A percentile compares a stretch with the other conserved stretches of the same genome.
Conservation (phyloP, 805 yeast genomes). For the Candida vaughaniae region DNA sequence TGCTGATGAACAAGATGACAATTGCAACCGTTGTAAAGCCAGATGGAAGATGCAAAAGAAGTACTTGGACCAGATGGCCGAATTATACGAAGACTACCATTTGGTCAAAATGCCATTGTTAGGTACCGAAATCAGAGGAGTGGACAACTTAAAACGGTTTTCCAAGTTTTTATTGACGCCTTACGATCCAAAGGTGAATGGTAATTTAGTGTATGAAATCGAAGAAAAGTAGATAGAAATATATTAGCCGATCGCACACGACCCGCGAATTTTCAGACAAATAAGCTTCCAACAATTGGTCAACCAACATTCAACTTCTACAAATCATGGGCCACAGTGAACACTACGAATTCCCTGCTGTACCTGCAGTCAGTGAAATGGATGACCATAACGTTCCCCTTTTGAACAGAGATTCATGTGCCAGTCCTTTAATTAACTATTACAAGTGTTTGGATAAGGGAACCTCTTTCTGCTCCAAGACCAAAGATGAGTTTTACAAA, state of each 20-base stretch:
- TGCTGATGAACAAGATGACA: slow-evolving; percentile 72
- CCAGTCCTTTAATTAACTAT: slow-evolving; percentile 41
- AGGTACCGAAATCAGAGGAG: slow-evolving; percentile 93
- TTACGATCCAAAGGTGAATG: slow-evolving; percentile 66
- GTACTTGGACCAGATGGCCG: slow-evolving; percentile 92
- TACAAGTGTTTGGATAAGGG: slow-evolving; percentile 46
- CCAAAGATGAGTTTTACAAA: slow-evolving; percentile 45
- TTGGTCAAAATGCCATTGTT: slow-evolving; percentile 92
- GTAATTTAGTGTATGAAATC: slow-evolving; percentile 50
- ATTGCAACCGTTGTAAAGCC: slow-evolving; percentile 86
- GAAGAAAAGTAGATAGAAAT: slow-evolving; percentile 40
- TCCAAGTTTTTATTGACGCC: slow-evolving; percentile 78
- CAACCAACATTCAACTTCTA: neutral
- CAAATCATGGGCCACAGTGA: slow-evolving; percentile 6
- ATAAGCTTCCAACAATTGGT: slow-evolving; percentile 8
- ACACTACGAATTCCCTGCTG: slow-evolving; percentile 10
- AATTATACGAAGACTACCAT: slow-evolving; percentile 95
- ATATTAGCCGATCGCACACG: neutral
- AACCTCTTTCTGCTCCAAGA: slow-evolving; percentile 35
- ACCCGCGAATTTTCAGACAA: slow-evolving; percentile 6
- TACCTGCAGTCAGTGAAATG: slow-evolving; percentile 25
- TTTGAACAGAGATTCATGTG: slow-evolving; percentile 45
- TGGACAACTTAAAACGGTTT: slow-evolving; percentile 78
- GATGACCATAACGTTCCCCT: slow-evolving; percentile 43
- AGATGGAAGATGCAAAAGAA: slow-evolving; percentile 96